Evolutionary conservation across 2,329 filamentous ascomycete genomes (phyloP).

Genomic region (Botryotinia narcissicola): DNA sequence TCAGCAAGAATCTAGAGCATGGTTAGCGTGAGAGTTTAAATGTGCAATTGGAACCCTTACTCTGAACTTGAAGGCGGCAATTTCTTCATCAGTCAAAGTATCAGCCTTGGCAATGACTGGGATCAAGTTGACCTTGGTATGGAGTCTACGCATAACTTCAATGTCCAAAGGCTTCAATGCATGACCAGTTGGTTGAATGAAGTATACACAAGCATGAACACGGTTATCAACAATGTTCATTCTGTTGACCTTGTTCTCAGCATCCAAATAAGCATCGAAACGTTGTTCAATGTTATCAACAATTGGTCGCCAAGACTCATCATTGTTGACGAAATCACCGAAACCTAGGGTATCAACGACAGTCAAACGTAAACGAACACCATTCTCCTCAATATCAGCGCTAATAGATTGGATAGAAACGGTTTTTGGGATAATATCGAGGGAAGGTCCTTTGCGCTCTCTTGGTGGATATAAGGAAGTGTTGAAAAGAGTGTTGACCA

Average conservation of each 20-base stretch:
- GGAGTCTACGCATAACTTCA: slow-evolving; percentile 97
- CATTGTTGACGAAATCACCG: slow-evolving; percentile 99
- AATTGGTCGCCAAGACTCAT: slow-evolving; percentile 98
- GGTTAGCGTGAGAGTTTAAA: slow-evolving; percentile 23
- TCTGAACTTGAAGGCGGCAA: slow-evolving; percentile 89
- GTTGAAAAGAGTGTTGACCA: slow-evolving; percentile 99
- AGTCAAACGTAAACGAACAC: slow-evolving; percentile 90
- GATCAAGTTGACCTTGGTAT: slow-evolving; percentile 99
- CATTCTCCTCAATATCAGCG: slow-evolving; percentile 96
- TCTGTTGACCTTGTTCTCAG: slow-evolving; percentile 99
- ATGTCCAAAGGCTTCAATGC: slow-evolving; percentile 98
- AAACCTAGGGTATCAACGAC: slow-evolving; percentile 98
- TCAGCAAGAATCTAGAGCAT: slow-evolving; percentile 82
- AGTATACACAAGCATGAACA: slow-evolving; percentile 98
- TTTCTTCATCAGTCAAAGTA: slow-evolving; percentile 96
- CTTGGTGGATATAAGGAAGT: slow-evolving; percentile 97
- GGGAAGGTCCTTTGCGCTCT: slow-evolving; percentile 95
- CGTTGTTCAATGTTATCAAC: slow-evolving; percentile 99
- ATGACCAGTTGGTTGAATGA: slow-evolving; percentile 98
- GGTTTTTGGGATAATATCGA: slow-evolving; percentile 98
- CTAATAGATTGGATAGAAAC: slow-evolving; percentile 94
- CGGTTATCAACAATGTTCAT: slow-evolving; percentile 99
- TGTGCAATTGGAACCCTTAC: slow-evolving; percentile 56
- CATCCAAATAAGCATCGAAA: slow-evolving; percentile 96
- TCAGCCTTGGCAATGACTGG: slow-evolving; percentile 99